Evolutionary conservation across 129 eudicot genomes (phyloP).

Genomic region (Oenanthe sinensis): DNA sequence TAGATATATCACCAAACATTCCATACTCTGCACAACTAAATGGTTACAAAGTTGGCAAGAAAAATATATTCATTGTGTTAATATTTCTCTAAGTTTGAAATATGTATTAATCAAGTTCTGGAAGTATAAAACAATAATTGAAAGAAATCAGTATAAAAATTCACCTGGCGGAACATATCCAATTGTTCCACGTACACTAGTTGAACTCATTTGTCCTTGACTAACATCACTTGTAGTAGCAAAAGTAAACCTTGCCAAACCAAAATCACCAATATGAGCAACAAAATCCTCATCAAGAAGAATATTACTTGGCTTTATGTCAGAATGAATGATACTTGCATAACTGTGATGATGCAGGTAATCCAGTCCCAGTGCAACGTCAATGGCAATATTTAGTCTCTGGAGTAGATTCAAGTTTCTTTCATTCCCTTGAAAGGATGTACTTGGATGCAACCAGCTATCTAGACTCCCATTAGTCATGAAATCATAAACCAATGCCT

Average conservation of each 20-base stretch:
- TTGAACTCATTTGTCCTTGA: constrained; percentile 11
- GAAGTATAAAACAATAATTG: background rate
- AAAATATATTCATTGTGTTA: too few relatives aligned
- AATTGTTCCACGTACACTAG: constrained; percentile 29
- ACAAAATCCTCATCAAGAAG: constrained; percentile 20
- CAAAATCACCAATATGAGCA: constrained; percentile 25
- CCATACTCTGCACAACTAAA: constrained; percentile 31
- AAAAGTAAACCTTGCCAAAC: constrained; percentile 14
- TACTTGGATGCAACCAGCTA: constrained; percentile 2
- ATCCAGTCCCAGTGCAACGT: constrained; percentile 23
- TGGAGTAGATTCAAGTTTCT: background rate
- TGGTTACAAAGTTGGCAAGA: too few relatives aligned
- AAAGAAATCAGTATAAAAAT: too few relatives aligned
- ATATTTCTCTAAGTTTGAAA: too few relatives aligned
- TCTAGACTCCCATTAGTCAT: background rate
- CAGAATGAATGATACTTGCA: constrained; percentile 7
- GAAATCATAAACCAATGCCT: background rate
- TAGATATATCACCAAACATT: constrained; percentile 22
- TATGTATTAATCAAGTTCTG: too few relatives aligned
- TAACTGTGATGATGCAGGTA: constrained; percentile 21
- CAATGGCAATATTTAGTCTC: constrained; percentile 13
- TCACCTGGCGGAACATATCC: constrained; percentile 37
- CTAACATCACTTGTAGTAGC: background rate
- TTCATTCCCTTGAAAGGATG: background rate
- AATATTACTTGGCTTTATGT: constrained; percentile 19